phyloP scores from a whole-genome alignment of 768 basidiomycete genomes.

The Leccinum variicolor region DNA sequence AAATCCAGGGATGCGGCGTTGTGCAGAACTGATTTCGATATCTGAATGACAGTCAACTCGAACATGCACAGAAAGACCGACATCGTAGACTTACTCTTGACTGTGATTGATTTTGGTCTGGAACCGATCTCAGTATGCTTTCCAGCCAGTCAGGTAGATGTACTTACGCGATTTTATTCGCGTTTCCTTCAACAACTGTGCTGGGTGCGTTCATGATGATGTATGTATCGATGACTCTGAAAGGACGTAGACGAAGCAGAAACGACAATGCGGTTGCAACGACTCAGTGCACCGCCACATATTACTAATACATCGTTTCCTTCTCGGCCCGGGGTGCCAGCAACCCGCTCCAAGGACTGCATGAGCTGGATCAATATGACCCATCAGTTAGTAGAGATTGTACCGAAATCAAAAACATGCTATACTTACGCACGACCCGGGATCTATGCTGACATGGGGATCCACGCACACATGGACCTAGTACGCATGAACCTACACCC shows the following conservation, averaged over 20 bases:
- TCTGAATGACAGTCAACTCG: too few species aligned
- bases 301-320: too few species aligned
- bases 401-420: not conserved
- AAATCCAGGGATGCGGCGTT: not conserved
- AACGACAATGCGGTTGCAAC: too few species aligned
- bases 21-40: too few species aligned
- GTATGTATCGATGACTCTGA: not conserved
- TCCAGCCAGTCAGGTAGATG: not conserved
- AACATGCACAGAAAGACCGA: not conserved
- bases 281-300: too few species aligned
- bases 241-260: too few species aligned
- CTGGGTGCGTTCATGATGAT: not conserved
- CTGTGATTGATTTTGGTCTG: not conserved
- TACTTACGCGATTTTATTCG: not conserved
- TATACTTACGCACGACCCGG: not conserved
- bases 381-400: not conserved
- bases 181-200: not conserved
- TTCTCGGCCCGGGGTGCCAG: too few species aligned
- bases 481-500: constrained; percentile 10
- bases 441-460: not conserved
- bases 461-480: not conserved
- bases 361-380: too few species aligned
- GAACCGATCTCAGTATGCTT: not conserved
- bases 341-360: too few species aligned
- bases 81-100: not conserved